Evolutionary conservation across 768 basidiomycete species (phyloP), one percentile per base, ranked within the genome.

Genomic region (Nidularia pulvinata): DNA sequence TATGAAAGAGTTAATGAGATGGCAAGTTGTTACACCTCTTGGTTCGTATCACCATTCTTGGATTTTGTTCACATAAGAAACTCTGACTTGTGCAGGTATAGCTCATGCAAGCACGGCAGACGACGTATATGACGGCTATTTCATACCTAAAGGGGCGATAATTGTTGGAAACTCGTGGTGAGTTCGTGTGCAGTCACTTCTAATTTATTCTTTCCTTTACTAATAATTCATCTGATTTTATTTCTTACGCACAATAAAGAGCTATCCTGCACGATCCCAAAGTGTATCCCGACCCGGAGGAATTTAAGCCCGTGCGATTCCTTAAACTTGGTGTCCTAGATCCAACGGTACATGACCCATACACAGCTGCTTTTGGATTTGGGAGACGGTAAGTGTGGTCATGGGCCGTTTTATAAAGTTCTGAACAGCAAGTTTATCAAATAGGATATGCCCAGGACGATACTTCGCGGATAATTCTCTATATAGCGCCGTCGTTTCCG

Each of bases 1-100:
- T 7, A 37, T 61, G 33, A 58, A 58, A 39, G 60, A 58, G 32
- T 35, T 56, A 7, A 33, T 58, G 35, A 54, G 60, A 11, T 61
- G 60, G 58, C 10, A 25, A 19, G 11, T 19, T 13, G 45, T 46
- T 19, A 25, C 22, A 9, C 45, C 45, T 13, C 9, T 46, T 10
- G 45, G 45, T 46, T 13, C 11, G 45, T 19, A 19, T 19, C 19
- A 19, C 19, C 19, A 19, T 19, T 19, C 11, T 46, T 13, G 9
- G 45, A 46, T 46, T 46, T 46, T 9, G 19, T 9, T 19, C 13
- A 46, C 13, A 46, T 9, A 22, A 19, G 45, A 22, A 13, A 46
- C 9, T 13, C 10, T 46, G 19, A 46, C 10, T 46, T 46, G n/a
- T 39, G 10, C 37, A 39, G 37, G 10, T 39, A 46, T 10, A 10